These are phyloP conservation scores for Xylariaceae sp. DNA, from an alignment of 2,329 filamentous ascomycete species.

Conservation along the genomic window DNA sequence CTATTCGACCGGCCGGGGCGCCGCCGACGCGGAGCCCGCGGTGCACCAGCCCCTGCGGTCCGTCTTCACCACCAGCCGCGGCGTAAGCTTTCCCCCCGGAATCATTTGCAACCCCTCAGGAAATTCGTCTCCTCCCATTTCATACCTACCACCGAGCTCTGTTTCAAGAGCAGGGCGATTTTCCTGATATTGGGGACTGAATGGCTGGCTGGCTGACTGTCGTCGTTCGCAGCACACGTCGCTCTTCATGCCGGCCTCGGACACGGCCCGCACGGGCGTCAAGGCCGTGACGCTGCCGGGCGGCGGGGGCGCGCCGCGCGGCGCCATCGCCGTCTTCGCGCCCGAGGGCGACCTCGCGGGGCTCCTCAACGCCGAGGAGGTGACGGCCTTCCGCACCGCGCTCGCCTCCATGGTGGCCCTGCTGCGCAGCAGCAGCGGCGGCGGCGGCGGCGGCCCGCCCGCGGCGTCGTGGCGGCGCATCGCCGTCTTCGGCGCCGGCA, in stretches of 20 bases:
- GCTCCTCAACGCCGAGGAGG: constrained; percentile 58
- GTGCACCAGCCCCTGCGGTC: constrained; percentile 2
- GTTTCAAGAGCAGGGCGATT: no score
- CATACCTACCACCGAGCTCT: no score
- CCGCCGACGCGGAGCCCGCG: not conserved
- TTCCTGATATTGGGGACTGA: no score
- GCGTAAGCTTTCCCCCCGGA: no score
- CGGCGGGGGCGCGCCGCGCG: constrained; percentile 25
- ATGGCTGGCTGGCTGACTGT: no score
- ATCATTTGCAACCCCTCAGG: no score
- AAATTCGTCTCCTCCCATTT: no score
- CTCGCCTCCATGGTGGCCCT: constrained; percentile 36
- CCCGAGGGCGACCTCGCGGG: constrained; percentile 31
- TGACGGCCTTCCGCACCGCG: constrained; percentile 63
- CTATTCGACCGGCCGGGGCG: not conserved
- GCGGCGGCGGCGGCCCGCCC: constrained; percentile 65
- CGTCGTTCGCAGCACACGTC: no score
- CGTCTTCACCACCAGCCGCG: constrained; percentile 1
- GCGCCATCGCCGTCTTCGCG: constrained; percentile 6
- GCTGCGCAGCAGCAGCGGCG: constrained; percentile 35
- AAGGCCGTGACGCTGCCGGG: constrained; percentile 4
- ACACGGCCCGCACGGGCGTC: constrained; percentile 2
- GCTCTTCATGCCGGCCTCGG: constrained; percentile 5
- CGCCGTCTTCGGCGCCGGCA: constrained; percentile 61
- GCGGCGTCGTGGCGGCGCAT: constrained; percentile 60